Evolutionary conservation across 768 basidiomycete genomes (phyloP).

Genomic region (Termitomyces sp.): DNA sequence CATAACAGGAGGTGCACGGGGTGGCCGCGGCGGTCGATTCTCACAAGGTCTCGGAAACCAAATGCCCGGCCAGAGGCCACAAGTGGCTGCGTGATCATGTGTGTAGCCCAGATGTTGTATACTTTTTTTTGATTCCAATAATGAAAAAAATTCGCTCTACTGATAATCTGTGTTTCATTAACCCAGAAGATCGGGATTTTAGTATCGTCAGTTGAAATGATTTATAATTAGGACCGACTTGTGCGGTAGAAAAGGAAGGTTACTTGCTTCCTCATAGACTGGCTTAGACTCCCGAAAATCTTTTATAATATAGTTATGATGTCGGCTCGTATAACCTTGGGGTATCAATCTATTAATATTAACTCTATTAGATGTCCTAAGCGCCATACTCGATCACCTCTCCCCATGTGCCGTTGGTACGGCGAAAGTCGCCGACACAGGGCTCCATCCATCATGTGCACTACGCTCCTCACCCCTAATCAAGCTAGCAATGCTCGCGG

Average conservation of each 20-base stretch:
- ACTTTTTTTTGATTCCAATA: not conserved
- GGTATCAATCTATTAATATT: conserved; percentile 4
- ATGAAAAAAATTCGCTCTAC: not conserved
- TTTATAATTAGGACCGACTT: too few relatives aligned
- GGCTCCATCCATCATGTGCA: conserved; percentile 82
- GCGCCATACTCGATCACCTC: not conserved
- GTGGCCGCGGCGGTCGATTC: conserved; percentile 76
- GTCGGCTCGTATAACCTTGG: not conserved
- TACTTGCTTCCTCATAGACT: not conserved
- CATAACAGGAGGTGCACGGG: conserved; percentile 45
- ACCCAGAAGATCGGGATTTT: not conserved
- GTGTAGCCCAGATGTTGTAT: not conserved
- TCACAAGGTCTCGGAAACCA: conserved; percentile 80
- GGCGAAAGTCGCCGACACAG: conserved; percentile 36
- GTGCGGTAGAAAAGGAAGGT: not conserved
- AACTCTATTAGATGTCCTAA: not conserved
- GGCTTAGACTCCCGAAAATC: not conserved
- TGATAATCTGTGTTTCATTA: not conserved
- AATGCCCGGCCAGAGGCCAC: conserved; percentile 45
- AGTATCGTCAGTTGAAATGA: too few relatives aligned
- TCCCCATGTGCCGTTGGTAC: conserved; percentile 3
- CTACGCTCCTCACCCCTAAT: conserved; percentile 70
- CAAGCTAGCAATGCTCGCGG: conserved; percentile 79
- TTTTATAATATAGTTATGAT: not conserved
- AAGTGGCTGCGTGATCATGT: conserved; percentile 8